phyloP scores from a whole-genome alignment of 257 asterid genomes.

The Asclepias syriaca region DNA sequence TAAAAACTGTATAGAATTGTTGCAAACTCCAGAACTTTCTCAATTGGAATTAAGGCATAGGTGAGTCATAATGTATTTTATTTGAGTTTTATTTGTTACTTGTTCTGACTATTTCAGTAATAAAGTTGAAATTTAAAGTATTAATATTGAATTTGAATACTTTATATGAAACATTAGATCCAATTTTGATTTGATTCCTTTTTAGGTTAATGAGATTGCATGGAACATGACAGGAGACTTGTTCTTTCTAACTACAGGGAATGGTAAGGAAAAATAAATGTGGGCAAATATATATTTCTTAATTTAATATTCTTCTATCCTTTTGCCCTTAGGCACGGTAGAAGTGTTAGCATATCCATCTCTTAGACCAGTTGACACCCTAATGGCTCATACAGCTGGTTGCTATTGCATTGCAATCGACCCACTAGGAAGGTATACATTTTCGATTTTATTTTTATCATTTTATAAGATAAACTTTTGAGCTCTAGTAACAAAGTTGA shows the following conservation, averaged over 20 bases:
- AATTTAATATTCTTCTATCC: background rate
- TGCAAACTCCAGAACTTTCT: background rate
- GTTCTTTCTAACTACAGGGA: constrained; percentile 94
- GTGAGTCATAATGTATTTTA: background rate
- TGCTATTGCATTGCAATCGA: constrained; percentile 98
- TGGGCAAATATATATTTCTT: background rate
- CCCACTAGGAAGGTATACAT: constrained; percentile 77
- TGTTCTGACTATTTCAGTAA: background rate
- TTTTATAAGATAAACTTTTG: background rate
- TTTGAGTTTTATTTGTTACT: background rate
- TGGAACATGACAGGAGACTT: constrained; percentile 70
- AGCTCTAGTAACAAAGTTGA: background rate
- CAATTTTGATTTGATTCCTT: constrained; percentile 6
- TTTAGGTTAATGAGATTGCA: constrained; percentile 87
- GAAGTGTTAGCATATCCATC: constrained; percentile 94
- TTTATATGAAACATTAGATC: background rate
- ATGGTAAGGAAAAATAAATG: constrained; percentile 52
- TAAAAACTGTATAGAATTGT: background rate
- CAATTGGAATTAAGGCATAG: background rate
- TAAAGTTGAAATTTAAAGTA: background rate
- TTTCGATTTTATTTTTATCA: background rate
- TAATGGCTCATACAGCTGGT: constrained; percentile 99
- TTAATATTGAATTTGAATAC: background rate
- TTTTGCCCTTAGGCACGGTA: constrained; percentile 61
- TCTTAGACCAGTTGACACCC: constrained; percentile 69